phyloP scores from a whole-genome alignment of 2,329 filamentous ascomycete species.

The Arthrobotrys musiformis region DNA sequence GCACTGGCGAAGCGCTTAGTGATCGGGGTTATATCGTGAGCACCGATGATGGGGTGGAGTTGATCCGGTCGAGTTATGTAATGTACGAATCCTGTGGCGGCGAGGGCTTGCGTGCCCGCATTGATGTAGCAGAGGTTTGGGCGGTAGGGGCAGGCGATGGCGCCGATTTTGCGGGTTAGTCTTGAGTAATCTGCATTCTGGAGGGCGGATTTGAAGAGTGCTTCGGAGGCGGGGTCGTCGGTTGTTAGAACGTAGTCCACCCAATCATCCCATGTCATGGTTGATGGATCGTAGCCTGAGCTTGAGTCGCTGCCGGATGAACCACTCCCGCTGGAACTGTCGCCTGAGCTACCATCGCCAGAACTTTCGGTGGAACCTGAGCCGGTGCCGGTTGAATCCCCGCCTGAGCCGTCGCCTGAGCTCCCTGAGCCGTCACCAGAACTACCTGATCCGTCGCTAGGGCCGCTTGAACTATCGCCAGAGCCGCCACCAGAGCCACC shows the following conservation, averaged over 20 bases:
- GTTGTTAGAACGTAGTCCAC: background rate
- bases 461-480: background rate
- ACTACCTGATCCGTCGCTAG: background rate
- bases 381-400: background rate
- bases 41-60: background rate
- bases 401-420: background rate
- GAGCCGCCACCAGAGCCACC: background rate
- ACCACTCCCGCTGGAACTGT: background rate
- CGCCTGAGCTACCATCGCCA: too few species aligned
- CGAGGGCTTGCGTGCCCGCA: conserved; percentile 19
- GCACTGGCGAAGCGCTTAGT: background rate
- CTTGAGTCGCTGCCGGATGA: background rate
- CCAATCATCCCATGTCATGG: background rate
- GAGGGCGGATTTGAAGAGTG: background rate
- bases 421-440: background rate
- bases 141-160: background rate
- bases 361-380: background rate
- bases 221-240: background rate
- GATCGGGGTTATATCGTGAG: background rate
- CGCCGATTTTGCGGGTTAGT: background rate
- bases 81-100: conserved; percentile 10
- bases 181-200: background rate
- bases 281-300: background rate
- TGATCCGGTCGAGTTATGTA: background rate
- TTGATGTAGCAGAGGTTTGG: conserved; percentile 37